phyloP scores from a whole-genome alignment of 352 stramenopile species.

The Phytophthora melonis region DNA sequence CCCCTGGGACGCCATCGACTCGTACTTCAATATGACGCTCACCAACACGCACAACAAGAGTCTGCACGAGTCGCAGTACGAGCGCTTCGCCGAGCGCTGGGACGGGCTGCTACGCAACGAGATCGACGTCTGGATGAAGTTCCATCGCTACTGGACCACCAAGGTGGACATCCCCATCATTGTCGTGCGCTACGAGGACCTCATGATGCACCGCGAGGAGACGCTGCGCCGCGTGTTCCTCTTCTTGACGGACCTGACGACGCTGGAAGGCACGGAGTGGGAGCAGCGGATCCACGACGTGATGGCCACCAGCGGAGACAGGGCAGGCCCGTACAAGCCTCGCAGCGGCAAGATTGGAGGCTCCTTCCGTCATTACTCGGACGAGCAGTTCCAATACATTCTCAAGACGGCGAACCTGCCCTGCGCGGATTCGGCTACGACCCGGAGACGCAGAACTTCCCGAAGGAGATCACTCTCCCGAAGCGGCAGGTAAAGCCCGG shows the following conservation, averaged over 20 bases:
- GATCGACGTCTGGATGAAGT: constrained; percentile 93
- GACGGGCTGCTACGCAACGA: constrained; percentile 92
- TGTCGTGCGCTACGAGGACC: constrained; percentile 93
- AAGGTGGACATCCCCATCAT: constrained; percentile 92
- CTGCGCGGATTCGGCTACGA: constrained; percentile 90
- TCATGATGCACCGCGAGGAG: constrained; percentile 83
- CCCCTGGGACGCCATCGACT: constrained; percentile 99
- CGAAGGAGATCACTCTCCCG: constrained; percentile 69
- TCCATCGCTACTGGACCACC: constrained; percentile 91
- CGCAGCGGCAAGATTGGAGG: constrained; percentile 87
- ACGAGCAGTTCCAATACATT: constrained; percentile 88
- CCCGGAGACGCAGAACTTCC: constrained; percentile 82
- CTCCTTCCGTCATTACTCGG: constrained; percentile 85
- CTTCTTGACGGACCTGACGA: constrained; percentile 71
- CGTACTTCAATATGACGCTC: constrained; percentile 99
- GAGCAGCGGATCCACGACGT: constrained; percentile 72
- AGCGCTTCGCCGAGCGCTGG: constrained; percentile 90
- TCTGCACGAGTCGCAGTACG: constrained; percentile 87
- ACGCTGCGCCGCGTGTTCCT: constrained; percentile 84
- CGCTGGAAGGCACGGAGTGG: constrained; percentile 83
- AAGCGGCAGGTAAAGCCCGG: constrained; percentile 86
- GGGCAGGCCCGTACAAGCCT: constrained; percentile 82
- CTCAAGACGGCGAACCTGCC: constrained; percentile 77
- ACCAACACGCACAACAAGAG: constrained; percentile 95
- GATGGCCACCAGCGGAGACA: constrained; percentile 63